Conservation (phyloP, 139 green algal genomes). For the Zygnema circumcarinatum region DNA sequence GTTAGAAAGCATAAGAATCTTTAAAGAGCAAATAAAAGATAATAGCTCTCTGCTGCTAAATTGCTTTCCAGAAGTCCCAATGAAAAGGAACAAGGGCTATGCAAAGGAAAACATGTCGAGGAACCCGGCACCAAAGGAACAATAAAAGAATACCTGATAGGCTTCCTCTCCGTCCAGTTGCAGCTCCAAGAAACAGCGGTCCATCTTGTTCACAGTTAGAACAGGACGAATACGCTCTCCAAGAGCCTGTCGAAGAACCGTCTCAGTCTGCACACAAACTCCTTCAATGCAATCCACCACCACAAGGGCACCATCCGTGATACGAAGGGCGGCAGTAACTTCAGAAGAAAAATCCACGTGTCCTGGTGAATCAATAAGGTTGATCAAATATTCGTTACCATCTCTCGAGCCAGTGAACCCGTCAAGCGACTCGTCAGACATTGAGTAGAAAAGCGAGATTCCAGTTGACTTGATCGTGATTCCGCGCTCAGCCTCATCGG, state of each 20-base stretch:
- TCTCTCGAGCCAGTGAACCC: slow-evolving; percentile 76
- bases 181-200: slow-evolving; percentile 99
- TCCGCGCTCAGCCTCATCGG: slow-evolving; percentile 97
- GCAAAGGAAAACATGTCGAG: too few relatives aligned
- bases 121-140: too few relatives aligned
- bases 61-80: too few relatives aligned
- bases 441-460: slow-evolving; percentile 99
- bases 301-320: slow-evolving; percentile 98
- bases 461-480: slow-evolving; percentile 99
- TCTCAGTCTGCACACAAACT: slow-evolving; percentile 99
- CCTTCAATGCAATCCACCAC: slow-evolving; percentile 99
- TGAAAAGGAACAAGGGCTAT: too few relatives aligned
- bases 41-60: too few relatives aligned
- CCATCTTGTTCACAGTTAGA: slow-evolving; percentile 99
- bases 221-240: slow-evolving; percentile 97
- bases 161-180: slow-evolving; percentile 90
- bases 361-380: slow-evolving; percentile 99
- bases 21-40: too few relatives aligned
- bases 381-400: slow-evolving; percentile 95
- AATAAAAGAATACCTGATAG: slow-evolving; percentile 81
- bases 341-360: slow-evolving; percentile 99
- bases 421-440: slow-evolving; percentile 82
- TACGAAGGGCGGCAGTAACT: slow-evolving; percentile 97
- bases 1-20: too few relatives aligned
- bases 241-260: slow-evolving; percentile 92